Percentiles rank a stretch among this genome's conserved stretches.
Conservation (phyloP, 345 rosid species). For the Bruguiera gymnorhiza region DNA sequence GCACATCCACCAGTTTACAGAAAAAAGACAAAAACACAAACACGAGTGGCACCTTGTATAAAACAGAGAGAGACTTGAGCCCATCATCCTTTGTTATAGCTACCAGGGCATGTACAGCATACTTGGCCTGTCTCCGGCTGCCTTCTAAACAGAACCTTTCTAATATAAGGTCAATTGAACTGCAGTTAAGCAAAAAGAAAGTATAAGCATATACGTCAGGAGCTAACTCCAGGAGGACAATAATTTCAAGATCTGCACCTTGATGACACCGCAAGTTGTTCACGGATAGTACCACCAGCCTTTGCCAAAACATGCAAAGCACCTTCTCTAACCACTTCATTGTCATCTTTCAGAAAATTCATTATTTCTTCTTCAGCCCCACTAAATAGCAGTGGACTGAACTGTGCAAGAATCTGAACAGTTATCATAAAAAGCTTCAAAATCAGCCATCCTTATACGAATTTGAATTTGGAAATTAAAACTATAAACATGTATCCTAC, state of each 20-base stretch:
- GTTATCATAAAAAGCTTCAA: constrained; percentile 4
- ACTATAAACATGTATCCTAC: background rate
- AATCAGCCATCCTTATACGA: background rate
- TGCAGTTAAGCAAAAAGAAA: constrained; percentile 37
- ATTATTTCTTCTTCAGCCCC: constrained; percentile 86
- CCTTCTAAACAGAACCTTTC: constrained; percentile 96
- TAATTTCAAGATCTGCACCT: constrained; percentile 50
- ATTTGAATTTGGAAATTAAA: no score
- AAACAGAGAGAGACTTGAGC: constrained; percentile 87
- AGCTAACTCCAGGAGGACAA: constrained; percentile 11
- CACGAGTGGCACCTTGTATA: constrained; percentile 61
- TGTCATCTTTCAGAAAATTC: constrained; percentile 74
- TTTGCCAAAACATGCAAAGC: constrained; percentile 85
- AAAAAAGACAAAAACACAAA: constrained; percentile 11
- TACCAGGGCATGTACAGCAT: constrained; percentile 96
- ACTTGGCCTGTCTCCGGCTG: constrained; percentile 86
- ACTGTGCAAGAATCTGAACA: constrained; percentile 80
- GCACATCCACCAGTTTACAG: constrained; percentile 1
- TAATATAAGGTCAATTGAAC: constrained; percentile 87
- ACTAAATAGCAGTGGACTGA: constrained; percentile 68
- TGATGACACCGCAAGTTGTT: constrained; percentile 71
- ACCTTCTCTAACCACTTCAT: constrained; percentile 84
- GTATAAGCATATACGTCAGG: constrained; percentile 25
- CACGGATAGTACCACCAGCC: constrained; percentile 94
- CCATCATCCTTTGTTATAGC: constrained; percentile 98